Evolutionary conservation across 2,329 filamentous ascomycete species (phyloP).

Genomic region (Purpureocillium takamizusanense): DNA sequence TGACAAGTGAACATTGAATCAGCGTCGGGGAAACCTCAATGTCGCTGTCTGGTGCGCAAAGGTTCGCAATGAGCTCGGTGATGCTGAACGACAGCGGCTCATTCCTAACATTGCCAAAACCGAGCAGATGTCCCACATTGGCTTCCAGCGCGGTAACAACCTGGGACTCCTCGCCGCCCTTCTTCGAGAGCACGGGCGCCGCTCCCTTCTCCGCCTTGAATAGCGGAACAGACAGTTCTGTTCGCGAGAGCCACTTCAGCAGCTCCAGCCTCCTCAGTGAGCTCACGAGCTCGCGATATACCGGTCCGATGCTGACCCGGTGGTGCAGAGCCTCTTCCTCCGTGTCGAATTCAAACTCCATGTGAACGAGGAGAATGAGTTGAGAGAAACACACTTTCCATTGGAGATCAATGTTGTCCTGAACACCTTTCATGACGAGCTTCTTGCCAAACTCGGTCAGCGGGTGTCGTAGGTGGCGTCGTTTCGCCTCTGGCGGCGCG

Average conservation of each 20-base stretch:
- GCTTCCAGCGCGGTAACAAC: conserved; percentile 50
- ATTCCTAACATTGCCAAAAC: conserved; percentile 40
- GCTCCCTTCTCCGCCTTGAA: conserved; percentile 26
- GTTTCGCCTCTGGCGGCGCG: conserved; percentile 34
- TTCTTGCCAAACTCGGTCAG: conserved; percentile 70
- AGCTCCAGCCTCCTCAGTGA: conserved; percentile 67
- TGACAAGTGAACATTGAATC: conserved; percentile 54
- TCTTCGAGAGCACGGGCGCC: conserved; percentile 25
- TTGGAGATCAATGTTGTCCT: conserved; percentile 67
- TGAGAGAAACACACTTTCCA: conserved; percentile 73
- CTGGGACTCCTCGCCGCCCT: conserved; percentile 34
- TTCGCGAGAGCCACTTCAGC: conserved; percentile 58
- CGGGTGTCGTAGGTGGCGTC: conserved; percentile 37
- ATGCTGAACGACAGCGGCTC: conserved; percentile 49
- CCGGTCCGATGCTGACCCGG: conserved; percentile 54
- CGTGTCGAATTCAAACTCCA: conserved; percentile 73
- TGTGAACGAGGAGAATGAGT: conserved; percentile 72
- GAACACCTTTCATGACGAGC: conserved; percentile 64
- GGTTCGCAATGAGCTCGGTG: conserved; percentile 57
- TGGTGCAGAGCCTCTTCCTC: conserved; percentile 56
- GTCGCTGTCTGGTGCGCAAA: conserved; percentile 56
- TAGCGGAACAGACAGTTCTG: conserved; percentile 43
- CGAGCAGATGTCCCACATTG: conserved; percentile 54
- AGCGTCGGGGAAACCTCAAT: conserved; percentile 53
- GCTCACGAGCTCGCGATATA: conserved; percentile 62